These are phyloP conservation scores for Thraustochytrium striatum DNA, from an alignment of 352 stramenopile species.

Conservation along the genomic window DNA sequence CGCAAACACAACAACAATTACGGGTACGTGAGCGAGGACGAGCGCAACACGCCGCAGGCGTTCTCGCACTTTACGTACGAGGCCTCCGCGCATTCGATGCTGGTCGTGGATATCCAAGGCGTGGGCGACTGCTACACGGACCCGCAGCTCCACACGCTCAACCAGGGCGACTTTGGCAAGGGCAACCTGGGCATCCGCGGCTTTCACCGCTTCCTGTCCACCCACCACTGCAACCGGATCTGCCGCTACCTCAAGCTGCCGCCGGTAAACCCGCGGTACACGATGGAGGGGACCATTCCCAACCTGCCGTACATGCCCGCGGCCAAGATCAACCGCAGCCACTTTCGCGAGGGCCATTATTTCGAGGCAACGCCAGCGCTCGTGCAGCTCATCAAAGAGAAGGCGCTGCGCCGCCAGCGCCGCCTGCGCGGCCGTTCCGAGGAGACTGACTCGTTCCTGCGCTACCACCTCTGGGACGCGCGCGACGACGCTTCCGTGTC, in stretches of 20 bases:
- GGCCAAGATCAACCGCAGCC: constrained; percentile 20
- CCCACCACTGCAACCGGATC: constrained; percentile 78
- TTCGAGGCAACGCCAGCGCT: constrained; percentile 20
- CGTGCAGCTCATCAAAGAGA: too few species aligned
- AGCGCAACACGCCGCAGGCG: constrained; percentile 70
- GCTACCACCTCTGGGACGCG: too few species aligned
- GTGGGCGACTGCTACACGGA: constrained; percentile 91
- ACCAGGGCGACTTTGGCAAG: constrained; percentile 76
- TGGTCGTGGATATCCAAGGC: constrained; percentile 92
- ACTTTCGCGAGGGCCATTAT: constrained; percentile 25
- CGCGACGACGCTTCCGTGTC: too few species aligned
- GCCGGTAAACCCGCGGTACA: constrained; percentile 39
- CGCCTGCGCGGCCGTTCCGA: too few species aligned
- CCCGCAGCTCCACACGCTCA: constrained; percentile 83
- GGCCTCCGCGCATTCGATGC: constrained; percentile 77
- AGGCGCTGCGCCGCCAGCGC: too few species aligned
- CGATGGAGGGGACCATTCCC: constrained; percentile 25
- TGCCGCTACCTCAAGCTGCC: constrained; percentile 59
- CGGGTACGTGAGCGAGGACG: constrained; percentile 64
- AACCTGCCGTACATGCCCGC: constrained; percentile 24
- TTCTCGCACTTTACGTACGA: constrained; percentile 76
- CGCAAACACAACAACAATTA: constrained; percentile 69
- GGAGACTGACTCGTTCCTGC: too few species aligned
- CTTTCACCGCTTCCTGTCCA: constrained; percentile 77
- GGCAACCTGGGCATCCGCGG: constrained; percentile 72